Percentiles rank a stretch among this genome's conserved stretches.
phyloP scores from a whole-genome alignment of 768 basidiomycete species.

The Amyloporia xantha region DNA sequence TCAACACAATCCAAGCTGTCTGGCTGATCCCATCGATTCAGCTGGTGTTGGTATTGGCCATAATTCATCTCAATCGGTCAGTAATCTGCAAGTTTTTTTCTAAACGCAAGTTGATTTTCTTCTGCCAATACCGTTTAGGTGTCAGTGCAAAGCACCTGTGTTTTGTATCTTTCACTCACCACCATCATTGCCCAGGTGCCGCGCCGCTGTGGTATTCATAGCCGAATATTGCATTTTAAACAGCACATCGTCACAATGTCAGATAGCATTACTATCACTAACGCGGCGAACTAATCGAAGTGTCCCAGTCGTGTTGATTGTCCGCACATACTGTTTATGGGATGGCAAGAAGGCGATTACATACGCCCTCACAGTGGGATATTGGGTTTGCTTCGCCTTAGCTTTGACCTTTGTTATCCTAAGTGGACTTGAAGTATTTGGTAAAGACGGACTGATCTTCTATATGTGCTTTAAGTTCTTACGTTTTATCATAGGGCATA shows the following conservation, averaged over 20 bases:
- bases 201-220: neutral
- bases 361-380: neutral
- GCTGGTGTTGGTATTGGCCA: neutral
- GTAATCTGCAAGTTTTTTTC: too few relatives aligned
- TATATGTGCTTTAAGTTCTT: neutral
- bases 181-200: too few relatives aligned
- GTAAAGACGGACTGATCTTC: neutral
- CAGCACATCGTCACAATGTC: conserved; percentile 1
- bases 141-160: neutral
- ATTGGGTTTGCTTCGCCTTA: neutral
- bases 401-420: neutral
- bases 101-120: too few relatives aligned
- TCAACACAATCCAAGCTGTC: neutral
- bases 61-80: too few relatives aligned
- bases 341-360: neutral
- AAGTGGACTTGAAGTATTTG: neutral
- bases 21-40: neutral
- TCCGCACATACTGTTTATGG: neutral
- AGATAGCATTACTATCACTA: neutral
- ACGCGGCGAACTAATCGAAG: neutral
- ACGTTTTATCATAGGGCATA: neutral
- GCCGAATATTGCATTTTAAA: neutral
- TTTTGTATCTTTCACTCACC: too few relatives aligned
- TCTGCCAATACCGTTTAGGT: neutral
- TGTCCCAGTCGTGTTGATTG: neutral